Percentiles rank a stretch among this genome's conserved stretches.
Conservation (phyloP, 2,329 filamentous ascomycete species). For the Xylaria sp. region DNA sequence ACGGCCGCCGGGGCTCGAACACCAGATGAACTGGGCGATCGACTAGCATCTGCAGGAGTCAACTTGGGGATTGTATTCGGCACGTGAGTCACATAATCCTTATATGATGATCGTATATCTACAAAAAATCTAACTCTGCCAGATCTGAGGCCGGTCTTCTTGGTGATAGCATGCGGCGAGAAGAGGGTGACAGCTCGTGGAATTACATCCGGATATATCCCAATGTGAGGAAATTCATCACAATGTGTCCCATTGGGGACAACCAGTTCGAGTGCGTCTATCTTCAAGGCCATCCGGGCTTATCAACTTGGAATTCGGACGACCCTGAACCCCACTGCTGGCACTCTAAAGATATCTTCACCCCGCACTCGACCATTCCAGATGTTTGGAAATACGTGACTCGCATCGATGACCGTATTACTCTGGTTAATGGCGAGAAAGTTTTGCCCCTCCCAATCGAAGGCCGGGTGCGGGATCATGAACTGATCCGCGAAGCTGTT, state of each 20-base stretch:
- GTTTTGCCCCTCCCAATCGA: constrained; percentile 4
- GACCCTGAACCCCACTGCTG: neutral
- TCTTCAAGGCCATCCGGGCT: neutral
- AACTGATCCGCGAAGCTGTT: neutral
- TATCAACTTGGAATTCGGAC: neutral
- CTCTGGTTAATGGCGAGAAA: constrained; percentile 1
- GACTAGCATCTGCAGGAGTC: no score
- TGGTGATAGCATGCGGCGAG: neutral
- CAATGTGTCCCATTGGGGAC: neutral
- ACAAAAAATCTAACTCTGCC: neutral
- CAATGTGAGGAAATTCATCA: neutral
- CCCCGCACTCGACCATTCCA: neutral
- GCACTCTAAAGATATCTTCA: constrained; percentile 1
- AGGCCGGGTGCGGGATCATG: neutral
- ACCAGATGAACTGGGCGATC: constrained; percentile 3
- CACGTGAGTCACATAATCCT: neutral
- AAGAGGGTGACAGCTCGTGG: neutral
- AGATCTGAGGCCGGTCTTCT: neutral
- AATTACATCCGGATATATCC: constrained; percentile 2
- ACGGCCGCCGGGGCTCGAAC: neutral
- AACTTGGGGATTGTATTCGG: neutral
- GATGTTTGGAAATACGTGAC: constrained; percentile 6
- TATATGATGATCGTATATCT: neutral
- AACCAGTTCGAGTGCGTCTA: neutral
- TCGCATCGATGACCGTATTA: neutral